These are phyloP conservation scores for Talaromyces sp. DNA, from an alignment of 2,329 filamentous ascomycete species.

Conservation along the genomic window DNA sequence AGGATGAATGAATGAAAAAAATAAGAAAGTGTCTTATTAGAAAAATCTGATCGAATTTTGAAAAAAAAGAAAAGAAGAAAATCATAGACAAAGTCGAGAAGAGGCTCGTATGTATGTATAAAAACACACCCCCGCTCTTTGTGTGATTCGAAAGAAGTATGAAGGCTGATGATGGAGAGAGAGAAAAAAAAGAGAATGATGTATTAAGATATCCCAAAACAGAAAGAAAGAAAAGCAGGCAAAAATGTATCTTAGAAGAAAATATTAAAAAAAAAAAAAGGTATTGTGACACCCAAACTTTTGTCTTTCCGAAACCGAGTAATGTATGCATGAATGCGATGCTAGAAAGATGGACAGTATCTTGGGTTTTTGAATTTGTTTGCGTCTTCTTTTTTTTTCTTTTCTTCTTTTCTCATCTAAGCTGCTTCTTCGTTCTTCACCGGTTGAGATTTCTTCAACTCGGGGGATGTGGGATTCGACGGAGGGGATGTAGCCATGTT, in stretches of 20 bases:
- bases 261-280: slow-evolving; percentile 6
- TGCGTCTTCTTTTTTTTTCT: not conserved
- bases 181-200: not conserved
- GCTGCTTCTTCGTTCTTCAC: slow-evolving; percentile 34
- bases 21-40: not conserved
- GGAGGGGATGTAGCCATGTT: slow-evolving; percentile 45
- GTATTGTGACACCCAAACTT: slow-evolving; percentile 13
- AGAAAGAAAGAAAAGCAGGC: not conserved
- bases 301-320: slow-evolving; percentile 13
- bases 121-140: not conserved
- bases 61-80: not conserved
- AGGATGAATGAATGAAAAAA: not conserved
- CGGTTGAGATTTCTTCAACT: slow-evolving; percentile 43
- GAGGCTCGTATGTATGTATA: not conserved
- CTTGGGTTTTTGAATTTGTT: slow-evolving; percentile 2
- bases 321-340: not conserved
- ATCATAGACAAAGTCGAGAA: not conserved
- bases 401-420: slow-evolving; percentile 21
- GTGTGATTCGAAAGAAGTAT: not conserved
- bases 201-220: not conserved
- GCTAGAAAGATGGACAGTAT: slow-evolving; percentile 1
- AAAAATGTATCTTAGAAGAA: not conserved
- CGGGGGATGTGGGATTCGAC: slow-evolving; percentile 44
- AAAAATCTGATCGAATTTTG: not conserved
- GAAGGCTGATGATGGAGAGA: not conserved